Conservation (phyloP, 108 stramenopile species). For the Aurantiochytrium sp. region DNA sequence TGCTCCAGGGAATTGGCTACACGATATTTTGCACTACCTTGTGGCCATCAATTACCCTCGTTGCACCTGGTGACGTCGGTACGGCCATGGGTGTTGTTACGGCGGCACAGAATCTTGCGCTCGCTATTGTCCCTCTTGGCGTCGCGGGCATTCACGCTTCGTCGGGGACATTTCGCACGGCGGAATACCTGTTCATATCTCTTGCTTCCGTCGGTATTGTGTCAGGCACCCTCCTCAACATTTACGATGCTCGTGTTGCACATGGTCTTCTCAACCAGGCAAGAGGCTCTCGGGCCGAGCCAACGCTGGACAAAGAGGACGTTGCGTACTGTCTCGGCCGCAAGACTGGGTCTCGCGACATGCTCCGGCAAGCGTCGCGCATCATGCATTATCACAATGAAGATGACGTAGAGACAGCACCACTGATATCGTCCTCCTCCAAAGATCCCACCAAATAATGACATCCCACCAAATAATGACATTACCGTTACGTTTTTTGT, state of each 20-base stretch:
- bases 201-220: constrained; percentile 27
- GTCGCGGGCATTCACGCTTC: constrained; percentile 9
- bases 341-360: too few species aligned
- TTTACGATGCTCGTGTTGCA: constrained; percentile 19
- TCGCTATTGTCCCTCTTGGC: constrained; percentile 55
- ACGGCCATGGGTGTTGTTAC: constrained; percentile 58
- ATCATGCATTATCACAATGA: too few species aligned
- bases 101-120: constrained; percentile 55
- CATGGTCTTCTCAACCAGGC: neutral
- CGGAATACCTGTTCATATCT: neutral
- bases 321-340: too few species aligned
- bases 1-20: constrained; percentile 57
- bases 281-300: too few species aligned
- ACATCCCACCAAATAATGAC: too few species aligned
- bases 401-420: too few species aligned
- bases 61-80: constrained; percentile 41
- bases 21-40: constrained; percentile 54
- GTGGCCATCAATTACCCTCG: constrained; percentile 62
- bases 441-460: too few species aligned
- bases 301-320: too few species aligned
- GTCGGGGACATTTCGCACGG: neutral
- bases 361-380: too few species aligned
- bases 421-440: too few species aligned
- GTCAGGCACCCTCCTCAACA: constrained; percentile 43
- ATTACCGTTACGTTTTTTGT: too few species aligned